Conservation (phyloP, 331 rosid genomes). For the Stylosanthes scabra region DNA sequence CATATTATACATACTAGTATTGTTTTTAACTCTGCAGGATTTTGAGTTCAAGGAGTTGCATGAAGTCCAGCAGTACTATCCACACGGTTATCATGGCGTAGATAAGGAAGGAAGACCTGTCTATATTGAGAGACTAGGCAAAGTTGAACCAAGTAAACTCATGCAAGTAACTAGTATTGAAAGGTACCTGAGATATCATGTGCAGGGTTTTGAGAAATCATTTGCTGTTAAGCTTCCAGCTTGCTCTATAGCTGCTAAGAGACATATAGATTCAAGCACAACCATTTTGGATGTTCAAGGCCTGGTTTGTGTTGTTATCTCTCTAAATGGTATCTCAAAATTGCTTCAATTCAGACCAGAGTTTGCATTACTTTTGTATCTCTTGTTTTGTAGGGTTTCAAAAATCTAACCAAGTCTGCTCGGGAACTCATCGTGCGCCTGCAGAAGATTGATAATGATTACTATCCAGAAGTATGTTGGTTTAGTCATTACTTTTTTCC, state of each 20-base stretch:
- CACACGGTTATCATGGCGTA: constrained; percentile 91
- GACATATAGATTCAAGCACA: constrained; percentile 81
- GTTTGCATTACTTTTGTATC: constrained; percentile 24
- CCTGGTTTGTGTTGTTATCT: constrained; percentile 64
- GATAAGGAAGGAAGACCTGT: constrained; percentile 89
- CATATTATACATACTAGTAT: not conserved
- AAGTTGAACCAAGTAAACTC: constrained; percentile 77
- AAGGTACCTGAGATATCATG: constrained; percentile 82
- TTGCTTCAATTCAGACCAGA: constrained; percentile 2
- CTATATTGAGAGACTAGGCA: constrained; percentile 85
- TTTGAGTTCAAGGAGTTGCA: constrained; percentile 71
- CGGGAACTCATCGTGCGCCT: constrained; percentile 73
- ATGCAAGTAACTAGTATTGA: constrained; percentile 79
- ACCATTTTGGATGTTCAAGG: constrained; percentile 91
- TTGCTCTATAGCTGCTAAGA: constrained; percentile 89
- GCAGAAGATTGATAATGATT: constrained; percentile 87
- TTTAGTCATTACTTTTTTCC: not conserved
- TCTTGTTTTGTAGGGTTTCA: constrained; percentile 65
- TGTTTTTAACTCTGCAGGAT: constrained; percentile 55
- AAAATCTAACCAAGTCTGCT: constrained; percentile 78
- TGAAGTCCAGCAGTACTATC: constrained; percentile 77
- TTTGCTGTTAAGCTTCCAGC: constrained; percentile 87
- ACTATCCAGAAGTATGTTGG: constrained; percentile 85
- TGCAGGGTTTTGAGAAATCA: constrained; percentile 76
- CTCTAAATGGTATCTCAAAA: constrained; percentile 14